Conservation (phyloP, 2,329 filamentous ascomycete genomes). For the Pseudocercospora eumusae region DNA sequence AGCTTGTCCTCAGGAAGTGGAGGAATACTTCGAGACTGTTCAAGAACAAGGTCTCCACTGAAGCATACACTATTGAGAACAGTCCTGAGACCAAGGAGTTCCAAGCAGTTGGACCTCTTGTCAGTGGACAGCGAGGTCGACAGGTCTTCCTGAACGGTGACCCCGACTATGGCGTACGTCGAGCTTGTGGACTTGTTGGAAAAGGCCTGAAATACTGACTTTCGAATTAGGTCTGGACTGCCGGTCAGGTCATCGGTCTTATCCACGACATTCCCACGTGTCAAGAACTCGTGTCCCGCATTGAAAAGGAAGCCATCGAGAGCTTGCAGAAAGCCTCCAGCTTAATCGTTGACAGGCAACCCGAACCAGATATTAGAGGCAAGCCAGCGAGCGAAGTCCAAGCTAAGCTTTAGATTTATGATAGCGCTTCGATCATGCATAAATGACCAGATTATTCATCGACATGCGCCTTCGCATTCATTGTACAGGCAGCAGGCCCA, state of each 20-base stretch:
- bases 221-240: constrained; percentile 78
- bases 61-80: constrained; percentile 79
- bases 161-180: constrained; percentile 79
- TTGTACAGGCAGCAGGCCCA: background rate
- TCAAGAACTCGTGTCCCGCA: constrained; percentile 47
- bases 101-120: constrained; percentile 78
- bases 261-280: constrained; percentile 56
- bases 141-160: constrained; percentile 94
- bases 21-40: constrained; percentile 88
- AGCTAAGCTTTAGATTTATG: constrained; percentile 29
- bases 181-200: background rate
- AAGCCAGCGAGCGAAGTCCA: constrained; percentile 33
- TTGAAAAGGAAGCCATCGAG: constrained; percentile 50
- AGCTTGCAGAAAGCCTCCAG: constrained; percentile 44
- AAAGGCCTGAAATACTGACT: constrained; percentile 23
- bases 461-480: background rate
- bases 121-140: constrained; percentile 86
- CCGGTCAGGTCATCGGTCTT: constrained; percentile 81
- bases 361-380: constrained; percentile 36
- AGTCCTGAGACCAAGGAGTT: constrained; percentile 86
- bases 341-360: constrained; percentile 44
- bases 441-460: background rate
- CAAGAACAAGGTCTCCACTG: constrained; percentile 81
- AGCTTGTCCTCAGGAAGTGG: constrained; percentile 85
- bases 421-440: background rate